Evolutionary conservation across 108 stramenopile species (phyloP).

Genomic region (Nitzschia sp.): DNA sequence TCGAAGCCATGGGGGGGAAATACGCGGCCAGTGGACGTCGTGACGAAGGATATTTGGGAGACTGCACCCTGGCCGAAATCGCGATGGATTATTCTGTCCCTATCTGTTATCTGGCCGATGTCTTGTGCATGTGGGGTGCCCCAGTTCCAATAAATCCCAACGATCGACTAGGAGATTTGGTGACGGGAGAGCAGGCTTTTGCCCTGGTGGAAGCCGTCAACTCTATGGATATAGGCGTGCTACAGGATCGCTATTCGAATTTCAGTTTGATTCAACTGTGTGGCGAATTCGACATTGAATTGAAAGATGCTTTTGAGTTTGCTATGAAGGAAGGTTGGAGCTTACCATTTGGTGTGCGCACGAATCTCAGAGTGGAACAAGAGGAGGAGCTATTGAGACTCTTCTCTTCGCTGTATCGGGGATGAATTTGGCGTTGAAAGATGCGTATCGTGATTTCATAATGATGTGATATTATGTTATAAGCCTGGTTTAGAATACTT

Average conservation of each 20-base stretch:
- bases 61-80: conserved; percentile 77
- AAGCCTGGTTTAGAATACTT: conserved; percentile 63
- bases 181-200: conserved; percentile 90
- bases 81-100: conserved; percentile 76
- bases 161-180: conserved; percentile 79
- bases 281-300: conserved; percentile 70
- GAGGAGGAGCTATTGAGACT: conserved; percentile 72
- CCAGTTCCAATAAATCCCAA: conserved; percentile 70
- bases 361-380: conserved; percentile 77
- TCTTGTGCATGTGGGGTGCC: conserved; percentile 78
- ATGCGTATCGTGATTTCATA: too few species aligned
- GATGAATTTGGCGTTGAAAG: too few species aligned
- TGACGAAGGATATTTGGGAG: conserved; percentile 80
- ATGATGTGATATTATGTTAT: background rate
- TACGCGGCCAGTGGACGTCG: conserved; percentile 22
- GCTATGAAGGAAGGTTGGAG: conserved; percentile 82
- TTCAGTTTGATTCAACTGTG: conserved; percentile 62
- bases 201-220: conserved; percentile 85
- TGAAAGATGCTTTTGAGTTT: conserved; percentile 78
- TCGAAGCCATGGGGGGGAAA: conserved; percentile 70
- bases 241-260: conserved; percentile 81
- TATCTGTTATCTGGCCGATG: conserved; percentile 83
- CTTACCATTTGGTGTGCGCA: conserved; percentile 85
- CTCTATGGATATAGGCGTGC: conserved; percentile 66
- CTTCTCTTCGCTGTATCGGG: conserved; percentile 11